Evolutionary conservation across 805 yeast species (phyloP).

Genomic region (Danielia reshetovae): DNA sequence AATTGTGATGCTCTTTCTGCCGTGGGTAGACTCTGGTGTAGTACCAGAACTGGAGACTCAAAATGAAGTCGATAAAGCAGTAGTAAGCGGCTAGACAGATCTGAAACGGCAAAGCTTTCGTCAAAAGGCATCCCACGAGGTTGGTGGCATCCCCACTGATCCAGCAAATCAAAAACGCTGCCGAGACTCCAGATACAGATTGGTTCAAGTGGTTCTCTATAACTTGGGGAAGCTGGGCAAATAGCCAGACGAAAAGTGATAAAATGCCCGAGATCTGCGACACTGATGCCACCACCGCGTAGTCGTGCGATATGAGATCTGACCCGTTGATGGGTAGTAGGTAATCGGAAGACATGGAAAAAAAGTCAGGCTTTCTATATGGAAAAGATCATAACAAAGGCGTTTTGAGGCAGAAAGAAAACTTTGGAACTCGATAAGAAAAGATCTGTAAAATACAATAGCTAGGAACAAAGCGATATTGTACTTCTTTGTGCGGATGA

Average conservation of each 20-base stretch:
- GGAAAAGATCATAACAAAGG: neutral
- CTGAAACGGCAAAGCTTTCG: conserved; percentile 80
- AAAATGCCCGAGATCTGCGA: conserved; percentile 17
- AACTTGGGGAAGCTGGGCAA: conserved; percentile 29
- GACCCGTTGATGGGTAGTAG: conserved; percentile 2
- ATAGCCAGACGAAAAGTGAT: conserved; percentile 23
- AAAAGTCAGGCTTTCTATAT: neutral
- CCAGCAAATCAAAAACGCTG: conserved; percentile 31
- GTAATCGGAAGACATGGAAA: neutral
- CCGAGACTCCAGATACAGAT: conserved; percentile 33
- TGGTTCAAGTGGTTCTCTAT: conserved; percentile 28
- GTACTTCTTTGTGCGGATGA: too few relatives aligned
- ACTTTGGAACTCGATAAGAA: too few relatives aligned
- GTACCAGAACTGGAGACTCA: conserved; percentile 17
- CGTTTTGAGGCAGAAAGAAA: neutral
- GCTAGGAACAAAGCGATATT: too few relatives aligned
- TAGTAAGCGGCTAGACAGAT: conserved; percentile 68
- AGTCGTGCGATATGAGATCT: conserved; percentile 12
- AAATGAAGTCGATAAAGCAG: conserved; percentile 30
- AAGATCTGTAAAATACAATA: too few relatives aligned
- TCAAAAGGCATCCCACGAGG: conserved; percentile 67
- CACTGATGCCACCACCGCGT: conserved; percentile 8
- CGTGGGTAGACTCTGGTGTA: conserved; percentile 17
- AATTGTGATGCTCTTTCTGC: conserved; percentile 37
- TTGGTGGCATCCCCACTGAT: conserved; percentile 43